Percentiles rank a stretch among this genome's conserved stretches.
Conservation (phyloP, 2,329 filamentous ascomycete species). For the Paraphoma sp. region DNA sequence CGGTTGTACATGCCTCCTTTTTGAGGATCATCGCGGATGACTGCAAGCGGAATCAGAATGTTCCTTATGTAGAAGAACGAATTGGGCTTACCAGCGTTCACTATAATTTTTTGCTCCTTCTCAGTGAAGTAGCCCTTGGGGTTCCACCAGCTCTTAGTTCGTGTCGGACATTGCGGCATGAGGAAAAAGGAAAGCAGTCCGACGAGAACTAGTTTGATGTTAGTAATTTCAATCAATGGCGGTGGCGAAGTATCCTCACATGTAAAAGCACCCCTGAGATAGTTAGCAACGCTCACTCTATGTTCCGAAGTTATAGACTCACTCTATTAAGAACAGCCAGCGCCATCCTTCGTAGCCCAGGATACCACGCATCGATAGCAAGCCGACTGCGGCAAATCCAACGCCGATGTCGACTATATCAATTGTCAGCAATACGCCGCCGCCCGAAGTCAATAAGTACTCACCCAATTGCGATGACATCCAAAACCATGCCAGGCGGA, state of each 20-base stretch:
- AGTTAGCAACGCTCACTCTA: too few relatives aligned
- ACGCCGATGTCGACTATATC: constrained; percentile 41
- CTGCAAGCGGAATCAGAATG: constrained; percentile 20
- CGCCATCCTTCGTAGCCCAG: constrained; percentile 51
- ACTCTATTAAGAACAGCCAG: constrained; percentile 55
- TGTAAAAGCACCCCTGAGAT: too few relatives aligned
- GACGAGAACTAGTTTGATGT: constrained; percentile 19
- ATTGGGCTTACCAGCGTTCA: constrained; percentile 51
- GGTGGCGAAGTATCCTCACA: too few relatives aligned
- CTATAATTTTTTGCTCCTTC: constrained; percentile 69
- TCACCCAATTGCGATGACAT: neutral
- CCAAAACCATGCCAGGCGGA: neutral
- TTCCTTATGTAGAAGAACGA: neutral
- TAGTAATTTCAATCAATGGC: too few relatives aligned
- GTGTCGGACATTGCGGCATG: constrained; percentile 29
- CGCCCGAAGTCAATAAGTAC: constrained; percentile 44
- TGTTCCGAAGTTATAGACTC: constrained; percentile 33
- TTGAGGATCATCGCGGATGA: constrained; percentile 60
- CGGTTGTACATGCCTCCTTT: constrained; percentile 65
- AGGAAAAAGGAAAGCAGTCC: constrained; percentile 22
- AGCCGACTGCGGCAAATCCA: constrained; percentile 43
- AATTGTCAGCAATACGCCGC: constrained; percentile 17
- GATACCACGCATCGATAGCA: constrained; percentile 47
- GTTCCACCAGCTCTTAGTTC: constrained; percentile 35
- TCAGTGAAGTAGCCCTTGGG: constrained; percentile 67